Base-by-base conservation (phyloP, 1,284 basidiomycete genomes). In the Grifola frondosa region DNA sequence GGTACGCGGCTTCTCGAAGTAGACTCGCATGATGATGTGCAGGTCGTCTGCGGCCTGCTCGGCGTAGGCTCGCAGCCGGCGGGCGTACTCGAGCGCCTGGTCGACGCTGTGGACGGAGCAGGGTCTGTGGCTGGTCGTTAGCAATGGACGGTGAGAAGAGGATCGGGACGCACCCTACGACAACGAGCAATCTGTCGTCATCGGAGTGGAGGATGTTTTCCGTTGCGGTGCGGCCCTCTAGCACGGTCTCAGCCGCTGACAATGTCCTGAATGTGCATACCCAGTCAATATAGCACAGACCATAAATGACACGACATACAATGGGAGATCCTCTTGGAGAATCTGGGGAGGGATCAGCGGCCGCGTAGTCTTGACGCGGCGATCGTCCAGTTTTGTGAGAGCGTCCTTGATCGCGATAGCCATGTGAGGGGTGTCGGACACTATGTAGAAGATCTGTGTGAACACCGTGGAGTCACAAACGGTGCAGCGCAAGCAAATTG, bases 1-100 rank as follows among this genome's bases (percentile, higher is more conserved):
- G 10, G 96, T 98, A 31, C 96, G 78, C 1, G 94, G 94, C 71
- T 96, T 96, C 61, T 96, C 93, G 62, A 96, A 97, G 73, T 97
- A 97, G 54, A 95, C 92, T 31, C 93, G 84, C 95, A 98, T 98
- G 58, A 98, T 77, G 61, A 99, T 97, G 66, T 89, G 80, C 28
- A 99, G 78, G 60, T 98, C 96, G 10, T 90, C 84, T 62, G 82
- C 83, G 24, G 89, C 84, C 15, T 69, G 63, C 31, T 92, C 84
- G 7, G 93, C 88, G 63, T 98, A 98, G 32, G 73, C 79, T 44
- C 78, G 81, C 44, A 98, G 77, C 49, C 85, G 75, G 43, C 75
- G 77, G 19, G 93, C 91, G 63, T 96, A 97, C 60, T 89, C 88
- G 31, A 89, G 62, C 4, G 91, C 93, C 30, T 90, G 83, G 41